phyloP scores from a whole-genome alignment of 495 filamentous ascomycete genomes.

The Aspergillus ellipticus region DNA sequence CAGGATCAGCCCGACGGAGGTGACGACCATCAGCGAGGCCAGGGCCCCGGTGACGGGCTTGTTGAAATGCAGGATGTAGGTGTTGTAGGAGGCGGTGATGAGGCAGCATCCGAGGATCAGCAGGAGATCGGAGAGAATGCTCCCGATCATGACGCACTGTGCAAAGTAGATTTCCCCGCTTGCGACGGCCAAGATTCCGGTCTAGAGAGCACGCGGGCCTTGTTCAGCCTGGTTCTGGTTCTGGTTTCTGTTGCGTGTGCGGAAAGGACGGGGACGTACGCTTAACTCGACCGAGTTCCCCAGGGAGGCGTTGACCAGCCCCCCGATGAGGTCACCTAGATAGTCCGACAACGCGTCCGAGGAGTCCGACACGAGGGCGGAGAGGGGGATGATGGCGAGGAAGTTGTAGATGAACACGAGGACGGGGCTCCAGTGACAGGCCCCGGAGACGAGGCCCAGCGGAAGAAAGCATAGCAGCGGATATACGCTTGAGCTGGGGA shows the following conservation, averaged over 20 bases:
- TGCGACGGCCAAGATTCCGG: slow-evolving; percentile 23
- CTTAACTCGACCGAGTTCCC: slow-evolving; percentile 30
- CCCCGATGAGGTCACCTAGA: slow-evolving; percentile 21
- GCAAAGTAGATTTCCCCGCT: slow-evolving; percentile 23
- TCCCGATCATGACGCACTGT: slow-evolving; percentile 27
- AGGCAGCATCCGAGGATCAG: slow-evolving; percentile 24
- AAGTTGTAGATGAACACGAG: slow-evolving; percentile 24
- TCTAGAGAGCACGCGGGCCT: slow-evolving; percentile 1
- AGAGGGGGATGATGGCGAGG: slow-evolving; percentile 25
- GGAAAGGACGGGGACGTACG: slow-evolving; percentile 8
- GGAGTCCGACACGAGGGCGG: slow-evolving; percentile 21
- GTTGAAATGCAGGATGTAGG: slow-evolving; percentile 19
- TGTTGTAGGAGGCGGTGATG: slow-evolving; percentile 18
- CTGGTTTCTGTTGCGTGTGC: background rate
- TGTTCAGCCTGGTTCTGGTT: background rate
- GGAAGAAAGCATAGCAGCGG: slow-evolving; percentile 10
- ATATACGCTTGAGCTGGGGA: background rate
- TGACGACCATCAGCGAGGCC: slow-evolving; percentile 26
- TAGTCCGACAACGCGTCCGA: slow-evolving; percentile 21
- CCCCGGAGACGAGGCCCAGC: slow-evolving; percentile 17
- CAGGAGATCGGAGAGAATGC: slow-evolving; percentile 27
- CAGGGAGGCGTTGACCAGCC: slow-evolving; percentile 26
- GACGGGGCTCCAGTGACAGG: slow-evolving; percentile 16
- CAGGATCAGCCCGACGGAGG: slow-evolving; percentile 21
- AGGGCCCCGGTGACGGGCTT: slow-evolving; percentile 18